Evolutionary conservation across 345 rosid species (phyloP), one percentile per base, ranked within the genome.

Genomic region (Garcia nutans): DNA sequence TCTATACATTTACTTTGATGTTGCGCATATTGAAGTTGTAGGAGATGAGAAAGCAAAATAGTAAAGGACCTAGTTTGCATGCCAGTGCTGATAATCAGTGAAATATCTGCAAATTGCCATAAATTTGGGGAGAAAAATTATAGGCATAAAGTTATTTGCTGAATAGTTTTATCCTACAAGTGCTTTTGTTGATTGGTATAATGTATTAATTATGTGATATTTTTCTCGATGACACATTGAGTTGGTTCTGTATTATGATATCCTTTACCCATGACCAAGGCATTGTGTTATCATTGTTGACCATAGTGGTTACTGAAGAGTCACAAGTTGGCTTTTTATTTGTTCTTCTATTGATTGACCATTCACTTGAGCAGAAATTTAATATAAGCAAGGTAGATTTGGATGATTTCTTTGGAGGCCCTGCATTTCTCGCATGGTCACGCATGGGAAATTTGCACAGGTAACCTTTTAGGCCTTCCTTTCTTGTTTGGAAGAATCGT

Each of bases 381-480:
- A 88, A 90, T 75, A 77, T 86, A 20, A 86, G 89, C 77, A 77
- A 24, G 31, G 83, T 85, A 57, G 85, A 88, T 64, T 76, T 90
- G 86, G 89, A 85, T 82, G 85, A 85, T 78, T 88, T 90, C 82
- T 90, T 90, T 76, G 91, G 92, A 64, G 95, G 95, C 33, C 95
- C 95, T 69, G 95, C 88, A 74, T 90, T 90, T 87, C 91, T 90
- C 65, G 91, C 95, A 24, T 88, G 95, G 95, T 88, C 89, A 45
- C 92, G 91, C 41, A 90, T 88, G 92, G 90, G 82, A 80, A 90
- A 90, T 79, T 82, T 90, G 80, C 92, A 88, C n/a, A 77, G 92
- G 95, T 88, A 58, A 83, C 87, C 64, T 73, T 67, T 10, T 56
- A 11, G 68, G 61, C 60, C 70, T 79, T 66, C 65, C 55, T 62